Percentiles rank a stretch among this genome's conserved stretches.
These are phyloP conservation scores for Tagetes erecta DNA, from an alignment of 129 eudicot genomes.

Conservation along the genomic window DNA sequence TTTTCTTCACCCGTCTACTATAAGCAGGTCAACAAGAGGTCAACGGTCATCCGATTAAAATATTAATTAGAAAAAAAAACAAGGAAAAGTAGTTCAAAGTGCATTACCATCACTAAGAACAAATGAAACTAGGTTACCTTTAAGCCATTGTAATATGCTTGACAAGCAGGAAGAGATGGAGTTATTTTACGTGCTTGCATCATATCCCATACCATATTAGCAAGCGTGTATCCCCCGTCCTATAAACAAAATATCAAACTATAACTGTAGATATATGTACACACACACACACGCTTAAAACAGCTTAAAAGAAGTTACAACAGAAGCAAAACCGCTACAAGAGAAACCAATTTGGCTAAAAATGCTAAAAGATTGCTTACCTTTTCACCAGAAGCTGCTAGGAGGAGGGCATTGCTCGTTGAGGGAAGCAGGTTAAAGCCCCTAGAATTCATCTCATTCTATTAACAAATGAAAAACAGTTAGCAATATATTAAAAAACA, in stretches of 20 bases:
- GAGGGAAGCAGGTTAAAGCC: constrained; percentile 37
- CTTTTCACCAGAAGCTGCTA: constrained; percentile 85
- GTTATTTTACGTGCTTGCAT: constrained; percentile 60
- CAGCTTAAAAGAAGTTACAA: not conserved
- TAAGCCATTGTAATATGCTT: constrained; percentile 76
- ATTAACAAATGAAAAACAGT: constrained; percentile 3
- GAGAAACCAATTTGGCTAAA: not conserved
- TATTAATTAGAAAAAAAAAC: not conserved
- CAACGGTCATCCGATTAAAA: not conserved
- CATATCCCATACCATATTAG: constrained; percentile 88
- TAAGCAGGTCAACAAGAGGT: not conserved
- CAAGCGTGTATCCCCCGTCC: constrained; percentile 79
- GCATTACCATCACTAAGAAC: not conserved
- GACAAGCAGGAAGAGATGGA: constrained; percentile 70
- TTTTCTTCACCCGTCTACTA: not conserved
- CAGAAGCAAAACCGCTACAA: constrained; percentile 6
- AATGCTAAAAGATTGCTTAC: constrained; percentile 34
- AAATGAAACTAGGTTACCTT: constrained; percentile 44
- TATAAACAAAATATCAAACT: constrained; percentile 26
- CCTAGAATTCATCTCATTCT: constrained; percentile 61
- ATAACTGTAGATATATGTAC: not conserved
- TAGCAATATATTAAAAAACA: not conserved
- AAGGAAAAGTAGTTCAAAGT: not conserved
- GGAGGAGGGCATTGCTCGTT: constrained; percentile 68
- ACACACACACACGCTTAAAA: not conserved